Conservation (phyloP, 139 green algal species). For the Chlorella sorokiniana region DNA sequence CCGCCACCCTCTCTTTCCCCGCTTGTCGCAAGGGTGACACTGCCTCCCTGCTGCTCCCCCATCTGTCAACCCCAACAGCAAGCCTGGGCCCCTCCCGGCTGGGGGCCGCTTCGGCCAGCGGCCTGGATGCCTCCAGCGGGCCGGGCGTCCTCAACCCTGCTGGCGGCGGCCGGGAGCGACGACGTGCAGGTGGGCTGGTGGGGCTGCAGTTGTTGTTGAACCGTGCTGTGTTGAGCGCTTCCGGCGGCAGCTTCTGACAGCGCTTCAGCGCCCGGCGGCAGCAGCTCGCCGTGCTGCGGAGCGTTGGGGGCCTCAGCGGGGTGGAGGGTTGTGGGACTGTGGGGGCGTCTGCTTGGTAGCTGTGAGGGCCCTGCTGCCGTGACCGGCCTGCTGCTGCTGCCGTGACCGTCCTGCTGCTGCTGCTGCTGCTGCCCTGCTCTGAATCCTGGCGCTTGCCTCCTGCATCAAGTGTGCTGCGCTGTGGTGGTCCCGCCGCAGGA, state of each 20-base stretch:
- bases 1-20: background rate
- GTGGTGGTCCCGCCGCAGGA: background rate
- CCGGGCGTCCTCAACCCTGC: background rate
- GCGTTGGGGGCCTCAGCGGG: too few species aligned
- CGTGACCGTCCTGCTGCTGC: background rate
- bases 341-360: too few species aligned
- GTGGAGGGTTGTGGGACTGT: too few species aligned
- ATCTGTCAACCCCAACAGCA: background rate
- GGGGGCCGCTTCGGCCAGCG: background rate
- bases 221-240: background rate
- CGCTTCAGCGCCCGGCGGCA: too few species aligned
- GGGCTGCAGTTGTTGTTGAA: background rate
- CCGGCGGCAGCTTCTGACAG: too few species aligned
- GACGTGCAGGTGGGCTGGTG: conserved; percentile 10
- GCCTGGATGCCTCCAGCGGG: conserved; percentile 13
- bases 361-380: background rate
- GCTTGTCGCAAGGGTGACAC: too few species aligned
- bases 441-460: background rate
- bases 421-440: background rate
- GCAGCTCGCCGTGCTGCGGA: too few species aligned
- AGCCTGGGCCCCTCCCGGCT: conserved; percentile 2
- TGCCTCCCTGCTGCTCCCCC: too few species aligned
- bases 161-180: background rate
- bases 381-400: background rate
- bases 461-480: background rate